A percentile compares a stretch with the other conserved stretches of the same genome.
These are phyloP conservation scores for Allium cepa DNA, from an alignment of 106 monocot genomes.

Conservation along the genomic window DNA sequence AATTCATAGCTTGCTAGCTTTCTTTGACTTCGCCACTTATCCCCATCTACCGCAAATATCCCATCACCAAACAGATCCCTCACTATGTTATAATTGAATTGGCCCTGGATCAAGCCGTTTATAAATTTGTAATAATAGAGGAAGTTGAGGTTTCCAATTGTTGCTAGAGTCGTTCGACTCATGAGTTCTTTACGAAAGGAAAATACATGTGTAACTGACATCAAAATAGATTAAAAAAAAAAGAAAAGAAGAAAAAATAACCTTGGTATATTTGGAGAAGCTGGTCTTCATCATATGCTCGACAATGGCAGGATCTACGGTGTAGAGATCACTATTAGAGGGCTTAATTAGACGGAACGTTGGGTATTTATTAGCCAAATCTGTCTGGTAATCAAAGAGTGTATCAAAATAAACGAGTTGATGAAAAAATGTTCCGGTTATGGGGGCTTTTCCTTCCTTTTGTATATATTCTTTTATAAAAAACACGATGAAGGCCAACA, in stretches of 20 bases:
- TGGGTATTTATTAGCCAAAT: slow-evolving; percentile 7
- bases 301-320: slow-evolving; percentile 36
- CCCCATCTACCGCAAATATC: slow-evolving; percentile 29
- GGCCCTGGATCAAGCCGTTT: slow-evolving; percentile 13
- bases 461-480: slow-evolving; percentile 17
- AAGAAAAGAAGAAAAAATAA: neutral
- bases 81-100: slow-evolving; percentile 12
- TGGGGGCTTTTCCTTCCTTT: slow-evolving; percentile 11
- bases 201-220: too few relatives aligned
- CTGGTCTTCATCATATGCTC: slow-evolving; percentile 49
- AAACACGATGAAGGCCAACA: slow-evolving; percentile 15
- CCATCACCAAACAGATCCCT: slow-evolving; percentile 29
- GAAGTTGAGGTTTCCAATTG: too few relatives aligned
- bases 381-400: slow-evolving; percentile 25
- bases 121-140: neutral
- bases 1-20: slow-evolving; percentile 34
- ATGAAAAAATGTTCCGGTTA: slow-evolving; percentile 36
- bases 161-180: too few relatives aligned
- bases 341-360: slow-evolving; percentile 39
- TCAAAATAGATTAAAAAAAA: neutral
- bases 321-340: slow-evolving; percentile 20
- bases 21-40: slow-evolving; percentile 28
- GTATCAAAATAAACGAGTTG: slow-evolving; percentile 25
- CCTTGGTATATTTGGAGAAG: slow-evolving; percentile 37
- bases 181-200: too few relatives aligned